Percentiles rank a stretch among this genome's conserved stretches.
phyloP scores from a whole-genome alignment of 345 rosid species.

The Sonneratia alba region DNA sequence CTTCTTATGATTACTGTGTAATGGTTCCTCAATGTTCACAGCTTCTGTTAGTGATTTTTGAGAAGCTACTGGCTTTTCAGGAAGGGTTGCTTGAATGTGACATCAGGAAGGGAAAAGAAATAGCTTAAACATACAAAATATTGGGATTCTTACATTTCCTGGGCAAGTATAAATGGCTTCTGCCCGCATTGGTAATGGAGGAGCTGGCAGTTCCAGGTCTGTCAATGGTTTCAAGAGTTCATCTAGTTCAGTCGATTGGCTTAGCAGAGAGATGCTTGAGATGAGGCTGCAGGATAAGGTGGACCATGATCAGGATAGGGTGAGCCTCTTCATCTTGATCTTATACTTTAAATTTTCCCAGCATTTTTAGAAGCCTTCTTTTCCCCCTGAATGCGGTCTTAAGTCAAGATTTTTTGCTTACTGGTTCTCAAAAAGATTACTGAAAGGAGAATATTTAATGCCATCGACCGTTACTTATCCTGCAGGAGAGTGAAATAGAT shows the following conservation, averaged over 20 bases:
- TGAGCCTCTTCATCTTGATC: slow-evolving; percentile 24
- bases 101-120: neutral
- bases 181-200: slow-evolving; percentile 80
- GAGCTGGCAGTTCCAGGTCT: slow-evolving; percentile 92
- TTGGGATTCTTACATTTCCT: slow-evolving; percentile 24
- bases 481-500: slow-evolving; percentile 94
- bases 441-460: neutral
- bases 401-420: neutral
- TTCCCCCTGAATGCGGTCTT: neutral
- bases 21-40: neutral
- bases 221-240: slow-evolving; percentile 74
- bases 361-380: neutral
- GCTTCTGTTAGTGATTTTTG: neutral
- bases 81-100: neutral
- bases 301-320: slow-evolving; percentile 80
- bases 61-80: neutral
- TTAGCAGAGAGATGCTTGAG: slow-evolving; percentile 88
- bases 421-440: neutral
- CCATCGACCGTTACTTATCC: slow-evolving; percentile 1
- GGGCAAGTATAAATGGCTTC: slow-evolving; percentile 50
- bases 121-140: slow-evolving; percentile 4
- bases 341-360: slow-evolving; percentile 1
- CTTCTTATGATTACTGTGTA: neutral
- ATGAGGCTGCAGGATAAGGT: slow-evolving; percentile 81
- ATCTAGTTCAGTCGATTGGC: slow-evolving; percentile 91